Evolutionary conservation across 2,329 filamentous ascomycete genomes (phyloP).

Genomic region (Emmonsiellopsis sp.): DNA sequence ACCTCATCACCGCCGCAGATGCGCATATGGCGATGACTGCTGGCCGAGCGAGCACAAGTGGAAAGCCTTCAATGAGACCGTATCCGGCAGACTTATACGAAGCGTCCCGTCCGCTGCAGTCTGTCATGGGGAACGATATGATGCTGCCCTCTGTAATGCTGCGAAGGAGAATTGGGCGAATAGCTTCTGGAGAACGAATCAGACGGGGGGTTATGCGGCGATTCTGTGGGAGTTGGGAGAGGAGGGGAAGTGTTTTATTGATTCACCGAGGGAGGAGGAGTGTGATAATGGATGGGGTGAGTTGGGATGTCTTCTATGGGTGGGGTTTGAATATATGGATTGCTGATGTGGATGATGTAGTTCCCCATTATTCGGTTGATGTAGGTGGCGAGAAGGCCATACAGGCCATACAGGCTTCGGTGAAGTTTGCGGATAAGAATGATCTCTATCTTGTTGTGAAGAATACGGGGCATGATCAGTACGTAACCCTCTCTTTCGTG

Average conservation of each 20-base stretch:
- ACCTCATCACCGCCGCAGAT: constrained; percentile 4
- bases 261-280: constrained; percentile 11
- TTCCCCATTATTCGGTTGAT: constrained; percentile 17
- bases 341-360: constrained; percentile 6
- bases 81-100: constrained; percentile 10
- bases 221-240: constrained; percentile 22
- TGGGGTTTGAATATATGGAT: background rate
- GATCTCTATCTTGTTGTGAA: constrained; percentile 20
- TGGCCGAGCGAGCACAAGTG: constrained; percentile 11
- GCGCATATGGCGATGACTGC: constrained; percentile 11
- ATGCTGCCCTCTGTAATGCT: constrained; percentile 8
- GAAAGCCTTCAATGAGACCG: constrained; percentile 9
- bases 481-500: constrained; percentile 2
- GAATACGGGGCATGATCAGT: constrained; percentile 22
- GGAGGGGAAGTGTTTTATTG: constrained; percentile 19
- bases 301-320: background rate
- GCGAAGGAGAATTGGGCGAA: constrained; percentile 13
- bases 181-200: constrained; percentile 15
- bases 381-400: constrained; percentile 5
- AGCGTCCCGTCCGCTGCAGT: constrained; percentile 11
- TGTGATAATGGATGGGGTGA: constrained; percentile 17
- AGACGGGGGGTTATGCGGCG: constrained; percentile 17
- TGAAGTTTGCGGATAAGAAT: constrained; percentile 18
- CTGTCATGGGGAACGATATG: constrained; percentile 10
- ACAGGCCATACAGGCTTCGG: background rate